A percentile compares a stretch with the other conserved stretches of the same genome.
phyloP scores from a whole-genome alignment of 2,329 filamentous ascomycete genomes.

The Aspergillus pseudonomiae region DNA sequence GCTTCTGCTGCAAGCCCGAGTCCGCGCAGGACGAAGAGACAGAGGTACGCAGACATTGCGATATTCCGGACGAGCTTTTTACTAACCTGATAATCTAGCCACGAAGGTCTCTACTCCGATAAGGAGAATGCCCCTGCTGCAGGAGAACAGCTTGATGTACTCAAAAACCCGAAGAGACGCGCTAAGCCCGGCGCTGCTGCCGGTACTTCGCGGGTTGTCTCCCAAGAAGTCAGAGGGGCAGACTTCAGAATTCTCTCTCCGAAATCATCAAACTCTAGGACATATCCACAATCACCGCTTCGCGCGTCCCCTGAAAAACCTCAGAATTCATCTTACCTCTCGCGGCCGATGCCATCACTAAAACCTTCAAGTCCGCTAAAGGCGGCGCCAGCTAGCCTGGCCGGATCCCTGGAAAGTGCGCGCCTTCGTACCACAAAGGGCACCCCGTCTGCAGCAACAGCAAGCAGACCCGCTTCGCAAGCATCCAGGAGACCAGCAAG shows the following conservation, averaged over 20 bases:
- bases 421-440: constrained; percentile 28
- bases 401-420: constrained; percentile 21
- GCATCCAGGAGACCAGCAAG: constrained; percentile 33
- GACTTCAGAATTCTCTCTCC: constrained; percentile 73
- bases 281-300: constrained; percentile 61
- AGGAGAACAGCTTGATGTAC: constrained; percentile 46
- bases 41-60: constrained; percentile 30
- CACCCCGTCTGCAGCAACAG: constrained; percentile 30
- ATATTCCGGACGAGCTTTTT: background rate
- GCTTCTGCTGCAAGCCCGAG: constrained; percentile 32
- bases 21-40: constrained; percentile 33
- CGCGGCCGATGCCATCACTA: constrained; percentile 64
- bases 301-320: constrained; percentile 46
- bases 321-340: constrained; percentile 58
- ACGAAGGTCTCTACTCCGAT: constrained; percentile 65
- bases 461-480: constrained; percentile 31
- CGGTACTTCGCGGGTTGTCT: constrained; percentile 44
- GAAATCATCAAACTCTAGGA: constrained; percentile 77
- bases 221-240: constrained; percentile 47
- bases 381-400: constrained; percentile 26
- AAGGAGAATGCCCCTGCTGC: constrained; percentile 70
- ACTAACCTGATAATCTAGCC: constrained; percentile 49
- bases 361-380: constrained; percentile 55
- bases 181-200: constrained; percentile 48
- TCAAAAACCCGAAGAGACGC: constrained; percentile 72